These are phyloP conservation scores for Diplodia scrobiculata DNA, from an alignment of 2,329 filamentous ascomycete genomes.

Conservation along the genomic window DNA sequence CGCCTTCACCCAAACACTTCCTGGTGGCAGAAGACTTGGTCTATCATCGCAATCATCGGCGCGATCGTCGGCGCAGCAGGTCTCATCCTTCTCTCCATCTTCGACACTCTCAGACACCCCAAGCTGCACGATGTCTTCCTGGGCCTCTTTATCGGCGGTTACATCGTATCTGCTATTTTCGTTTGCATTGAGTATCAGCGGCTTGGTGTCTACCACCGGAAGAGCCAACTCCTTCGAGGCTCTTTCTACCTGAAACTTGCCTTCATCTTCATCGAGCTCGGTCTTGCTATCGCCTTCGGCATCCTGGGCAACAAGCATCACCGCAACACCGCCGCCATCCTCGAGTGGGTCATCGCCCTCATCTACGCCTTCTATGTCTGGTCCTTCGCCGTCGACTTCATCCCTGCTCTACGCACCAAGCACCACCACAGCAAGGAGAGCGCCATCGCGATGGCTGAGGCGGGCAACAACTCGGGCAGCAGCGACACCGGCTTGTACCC, in stretches of 20 bases:
- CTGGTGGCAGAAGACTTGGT: slow-evolving; percentile 63
- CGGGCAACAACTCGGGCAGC: background rate
- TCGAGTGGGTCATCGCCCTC: slow-evolving; percentile 80
- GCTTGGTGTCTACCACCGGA: slow-evolving; percentile 75
- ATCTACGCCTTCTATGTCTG: slow-evolving; percentile 87
- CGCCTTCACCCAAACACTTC: slow-evolving; percentile 75
- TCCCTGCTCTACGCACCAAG: slow-evolving; percentile 71
- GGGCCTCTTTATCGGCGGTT: slow-evolving; percentile 79
- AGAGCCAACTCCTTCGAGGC: slow-evolving; percentile 70
- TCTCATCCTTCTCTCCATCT: slow-evolving; percentile 79
- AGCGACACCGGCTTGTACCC: slow-evolving; percentile 21
- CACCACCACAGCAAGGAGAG: slow-evolving; percentile 45
- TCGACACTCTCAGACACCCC: slow-evolving; percentile 74
- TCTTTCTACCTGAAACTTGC: slow-evolving; percentile 86
- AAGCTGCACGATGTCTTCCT: slow-evolving; percentile 75
- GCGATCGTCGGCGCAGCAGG: slow-evolving; percentile 76
- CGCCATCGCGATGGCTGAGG: slow-evolving; percentile 39
- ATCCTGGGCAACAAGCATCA: slow-evolving; percentile 54
- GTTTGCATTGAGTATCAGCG: slow-evolving; percentile 89
- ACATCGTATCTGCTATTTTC: slow-evolving; percentile 81
- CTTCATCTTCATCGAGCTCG: slow-evolving; percentile 80
- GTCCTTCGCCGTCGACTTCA: slow-evolving; percentile 83
- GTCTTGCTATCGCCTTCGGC: slow-evolving; percentile 72
- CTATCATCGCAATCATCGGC: slow-evolving; percentile 63
- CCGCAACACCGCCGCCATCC: slow-evolving; percentile 69